Base-by-base conservation (phyloP, 805 yeast species). In the Hanseniaspora occidentalis region DNA sequence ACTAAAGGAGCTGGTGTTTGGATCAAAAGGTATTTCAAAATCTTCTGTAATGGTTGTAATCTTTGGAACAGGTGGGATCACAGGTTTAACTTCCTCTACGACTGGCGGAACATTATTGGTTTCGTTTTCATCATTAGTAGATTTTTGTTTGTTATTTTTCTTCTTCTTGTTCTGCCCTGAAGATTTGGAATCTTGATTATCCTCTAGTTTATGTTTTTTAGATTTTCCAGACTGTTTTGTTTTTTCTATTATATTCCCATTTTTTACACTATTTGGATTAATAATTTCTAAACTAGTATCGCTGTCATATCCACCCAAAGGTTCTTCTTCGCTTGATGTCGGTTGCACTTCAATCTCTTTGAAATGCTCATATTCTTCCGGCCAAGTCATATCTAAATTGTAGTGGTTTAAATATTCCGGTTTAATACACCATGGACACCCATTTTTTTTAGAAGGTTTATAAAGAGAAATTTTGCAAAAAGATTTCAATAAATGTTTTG, bases 401-500 rank as follows among this genome's bases (percentile, higher is more conserved):
- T 60, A 60, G 52, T 57, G 57, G 24, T 53, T 50, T 31, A 60
- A 36, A 57, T 74, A 84, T 48, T 79, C 77, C 20, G 74, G 76
- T 54, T 79, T 82, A 13, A 92, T 92, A 17, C 89, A 77, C 97
- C 97, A 92, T 2, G 97, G 97, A 2, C 96, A 89, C 3, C 97
- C 96, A 34, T 79, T 67, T 67, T 82, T 84, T 41, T 79, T 71
- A 1, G 88, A 83, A 42, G 95, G 74, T 6, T 81, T 69, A 55
- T 84, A 70, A 50, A 64, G 25, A 41, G 70, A 71, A 56, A 83
- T 70, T 60, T 88, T 83, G 55, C 88, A 70, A 56, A 92, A 79
- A n/a, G 95, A 79, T 57, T 88, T 82, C 27, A 92, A 81, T 40
- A 82, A 71, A 75, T 88, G 80, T 58, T 89, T 92, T 8, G 96